A percentile compares a stretch with the other conserved stretches of the same genome.
phyloP scores from a whole-genome alignment of 805 yeast genomes.

The Nakazawaea wickerhamii region DNA sequence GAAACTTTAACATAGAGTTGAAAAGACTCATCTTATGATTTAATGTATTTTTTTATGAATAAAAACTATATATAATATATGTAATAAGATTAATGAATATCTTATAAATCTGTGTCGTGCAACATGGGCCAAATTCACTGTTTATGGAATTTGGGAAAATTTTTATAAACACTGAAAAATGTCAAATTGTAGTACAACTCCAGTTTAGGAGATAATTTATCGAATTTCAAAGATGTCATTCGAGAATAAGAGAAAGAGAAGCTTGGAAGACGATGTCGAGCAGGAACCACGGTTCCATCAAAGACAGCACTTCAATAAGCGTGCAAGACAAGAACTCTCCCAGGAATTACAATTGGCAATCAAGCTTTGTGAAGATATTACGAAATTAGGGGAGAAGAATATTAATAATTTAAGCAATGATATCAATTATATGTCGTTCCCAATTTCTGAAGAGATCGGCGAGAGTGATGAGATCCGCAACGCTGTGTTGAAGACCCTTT shows the following conservation, averaged over 20 bases:
- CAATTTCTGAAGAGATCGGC: conserved; percentile 61
- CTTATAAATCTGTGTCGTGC: too few relatives aligned
- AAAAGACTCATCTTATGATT: too few relatives aligned
- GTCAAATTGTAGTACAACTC: background rate
- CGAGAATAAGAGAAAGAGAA: conserved; percentile 6
- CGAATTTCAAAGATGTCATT: too few relatives aligned
- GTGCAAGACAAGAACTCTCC: conserved; percentile 10
- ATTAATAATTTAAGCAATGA: conserved; percentile 32
- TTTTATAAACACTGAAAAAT: background rate
- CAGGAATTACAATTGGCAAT: conserved; percentile 32
- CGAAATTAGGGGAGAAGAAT: conserved; percentile 51
- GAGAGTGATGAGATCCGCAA: conserved; percentile 53
- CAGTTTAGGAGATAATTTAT: too few relatives aligned
- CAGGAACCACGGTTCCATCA: background rate
- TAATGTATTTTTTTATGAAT: too few relatives aligned
- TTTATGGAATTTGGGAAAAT: background rate
- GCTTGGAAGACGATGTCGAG: background rate
- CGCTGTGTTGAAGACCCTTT: conserved; percentile 56
- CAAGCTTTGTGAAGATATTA: conserved; percentile 44
- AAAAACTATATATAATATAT: too few relatives aligned
- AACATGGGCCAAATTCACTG: background rate
- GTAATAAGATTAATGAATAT: too few relatives aligned
- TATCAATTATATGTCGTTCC: conserved; percentile 61
- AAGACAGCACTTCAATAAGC: conserved; percentile 3
- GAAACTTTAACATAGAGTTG: too few relatives aligned